Conservation (phyloP, 192 early-diverging fungal genomes). For the Coemansia sp. region DNA sequence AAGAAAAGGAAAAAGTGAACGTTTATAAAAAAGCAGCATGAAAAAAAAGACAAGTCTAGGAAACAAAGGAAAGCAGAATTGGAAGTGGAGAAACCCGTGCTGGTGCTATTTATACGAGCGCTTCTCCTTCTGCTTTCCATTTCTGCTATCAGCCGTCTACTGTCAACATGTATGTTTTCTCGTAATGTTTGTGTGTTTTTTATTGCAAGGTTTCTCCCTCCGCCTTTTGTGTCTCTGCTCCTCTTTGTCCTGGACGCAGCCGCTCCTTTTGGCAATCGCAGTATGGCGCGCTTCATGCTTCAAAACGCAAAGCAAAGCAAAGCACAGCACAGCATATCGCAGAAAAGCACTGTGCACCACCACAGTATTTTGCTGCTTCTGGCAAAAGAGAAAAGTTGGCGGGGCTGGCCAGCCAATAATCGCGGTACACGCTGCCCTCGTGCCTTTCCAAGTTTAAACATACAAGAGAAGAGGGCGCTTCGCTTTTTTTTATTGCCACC, state of each 20-base stretch:
- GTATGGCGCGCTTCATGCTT: constrained; percentile 16
- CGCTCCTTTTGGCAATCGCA: constrained; percentile 13
- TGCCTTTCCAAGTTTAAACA: neutral
- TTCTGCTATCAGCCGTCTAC: neutral
- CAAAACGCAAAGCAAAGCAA: neutral
- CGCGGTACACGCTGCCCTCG: neutral
- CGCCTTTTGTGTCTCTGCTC: neutral
- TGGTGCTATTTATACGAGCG: constrained; percentile 9
- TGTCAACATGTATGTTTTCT: constrained; percentile 2
- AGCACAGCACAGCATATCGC: neutral
- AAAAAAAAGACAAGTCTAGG: constrained; percentile 6
- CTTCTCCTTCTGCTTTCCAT: neutral
- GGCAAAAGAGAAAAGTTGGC: neutral
- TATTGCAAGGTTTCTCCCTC: neutral
- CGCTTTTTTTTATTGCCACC: too few relatives aligned
- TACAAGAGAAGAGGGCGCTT: too few relatives aligned
- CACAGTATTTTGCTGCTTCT: neutral
- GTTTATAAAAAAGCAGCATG: neutral
- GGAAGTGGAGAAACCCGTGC: neutral
- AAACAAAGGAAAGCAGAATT: constrained; percentile 2
- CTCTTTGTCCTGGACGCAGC: constrained; percentile 8
- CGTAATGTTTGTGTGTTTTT: neutral
- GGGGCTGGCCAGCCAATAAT: too few relatives aligned
- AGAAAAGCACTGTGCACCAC: neutral
- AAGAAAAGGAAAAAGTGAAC: neutral